Evolutionary conservation across 2,329 filamentous ascomycete species (phyloP).

Genomic region (Colletotrichum somersetense): DNA sequence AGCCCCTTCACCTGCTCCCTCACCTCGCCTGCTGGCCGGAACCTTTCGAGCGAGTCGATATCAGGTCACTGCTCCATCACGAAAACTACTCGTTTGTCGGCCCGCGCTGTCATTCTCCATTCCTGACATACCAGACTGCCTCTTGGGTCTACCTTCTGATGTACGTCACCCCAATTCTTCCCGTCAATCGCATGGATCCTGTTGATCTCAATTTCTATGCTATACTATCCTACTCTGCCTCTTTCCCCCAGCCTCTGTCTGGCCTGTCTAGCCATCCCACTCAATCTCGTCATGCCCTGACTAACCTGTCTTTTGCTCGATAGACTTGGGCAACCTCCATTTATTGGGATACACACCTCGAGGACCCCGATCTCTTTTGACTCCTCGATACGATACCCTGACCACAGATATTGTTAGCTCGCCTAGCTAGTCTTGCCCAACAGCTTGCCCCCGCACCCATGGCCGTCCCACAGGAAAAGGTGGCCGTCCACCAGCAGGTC

Average conservation of each 20-base stretch:
- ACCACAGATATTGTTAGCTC: conserved; percentile 22
- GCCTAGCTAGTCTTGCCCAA: not conserved
- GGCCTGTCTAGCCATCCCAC: conserved; percentile 19
- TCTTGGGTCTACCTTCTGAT: not conserved
- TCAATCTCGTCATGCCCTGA: conserved; percentile 29
- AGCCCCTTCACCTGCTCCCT: conserved; percentile 10
- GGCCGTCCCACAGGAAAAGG: conserved; percentile 35
- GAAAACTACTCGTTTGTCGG: conserved; percentile 11
- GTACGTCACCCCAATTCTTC: conserved; percentile 29
- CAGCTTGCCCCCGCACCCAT: not conserved
- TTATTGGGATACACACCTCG: conserved; percentile 10
- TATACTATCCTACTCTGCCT: not conserved
- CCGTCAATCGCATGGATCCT: conserved; percentile 17
- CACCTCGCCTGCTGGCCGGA: conserved; percentile 32
- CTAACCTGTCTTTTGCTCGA: conserved; percentile 28
- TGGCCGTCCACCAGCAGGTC: conserved; percentile 20
- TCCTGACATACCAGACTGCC: not conserved
- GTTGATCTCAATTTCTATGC: conserved; percentile 25
- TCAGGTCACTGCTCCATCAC: conserved; percentile 19
- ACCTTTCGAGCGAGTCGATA: conserved; percentile 33
- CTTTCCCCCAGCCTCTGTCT: conserved; percentile 14
- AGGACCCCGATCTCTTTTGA: conserved; percentile 2
- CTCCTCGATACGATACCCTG: not conserved
- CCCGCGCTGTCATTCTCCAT: conserved; percentile 13
- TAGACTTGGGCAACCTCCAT: conserved; percentile 26